Evolutionary conservation across 371 early-diverging fungal species (phyloP).

Genomic region (Rhizopus sp.): DNA sequence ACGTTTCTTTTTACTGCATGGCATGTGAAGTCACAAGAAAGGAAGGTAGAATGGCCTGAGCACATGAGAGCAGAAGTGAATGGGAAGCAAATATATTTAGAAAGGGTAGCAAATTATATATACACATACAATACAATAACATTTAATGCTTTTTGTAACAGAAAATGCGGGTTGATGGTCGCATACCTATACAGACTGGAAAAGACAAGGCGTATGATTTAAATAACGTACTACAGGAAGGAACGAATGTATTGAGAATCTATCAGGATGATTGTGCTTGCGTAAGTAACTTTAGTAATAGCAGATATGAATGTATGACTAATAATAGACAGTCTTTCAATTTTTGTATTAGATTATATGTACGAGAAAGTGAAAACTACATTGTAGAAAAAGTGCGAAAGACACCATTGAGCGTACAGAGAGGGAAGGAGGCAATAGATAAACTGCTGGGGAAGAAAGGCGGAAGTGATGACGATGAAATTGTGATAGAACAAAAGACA

Average conservation of each 20-base stretch:
- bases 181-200: slow-evolving; percentile 20
- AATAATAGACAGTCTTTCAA: slow-evolving; percentile 19
- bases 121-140: too few species aligned
- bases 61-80: slow-evolving; percentile 23
- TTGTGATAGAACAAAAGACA: slow-evolving; percentile 29
- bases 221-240: slow-evolving; percentile 15
- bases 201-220: slow-evolving; percentile 43
- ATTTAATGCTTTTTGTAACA: background rate
- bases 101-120: slow-evolving; percentile 23
- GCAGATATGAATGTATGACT: background rate
- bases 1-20: slow-evolving; percentile 28
- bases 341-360: slow-evolving; percentile 25
- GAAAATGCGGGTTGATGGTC: slow-evolving; percentile 13
- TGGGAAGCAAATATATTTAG: slow-evolving; percentile 8
- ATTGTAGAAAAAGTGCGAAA: slow-evolving; percentile 10
- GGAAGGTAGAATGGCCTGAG: slow-evolving; percentile 44
- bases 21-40: slow-evolving; percentile 12
- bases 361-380: slow-evolving; percentile 28
- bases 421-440: slow-evolving; percentile 23
- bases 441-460: slow-evolving; percentile 19
- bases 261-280: slow-evolving; percentile 36
- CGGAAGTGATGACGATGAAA: slow-evolving; percentile 36
- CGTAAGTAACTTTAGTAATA: slow-evolving; percentile 23
- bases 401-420: slow-evolving; percentile 1
- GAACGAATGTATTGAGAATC: slow-evolving; percentile 25